Conservation (phyloP, 2,329 filamentous ascomycete genomes). For the Sporothrix euskadiensis region DNA sequence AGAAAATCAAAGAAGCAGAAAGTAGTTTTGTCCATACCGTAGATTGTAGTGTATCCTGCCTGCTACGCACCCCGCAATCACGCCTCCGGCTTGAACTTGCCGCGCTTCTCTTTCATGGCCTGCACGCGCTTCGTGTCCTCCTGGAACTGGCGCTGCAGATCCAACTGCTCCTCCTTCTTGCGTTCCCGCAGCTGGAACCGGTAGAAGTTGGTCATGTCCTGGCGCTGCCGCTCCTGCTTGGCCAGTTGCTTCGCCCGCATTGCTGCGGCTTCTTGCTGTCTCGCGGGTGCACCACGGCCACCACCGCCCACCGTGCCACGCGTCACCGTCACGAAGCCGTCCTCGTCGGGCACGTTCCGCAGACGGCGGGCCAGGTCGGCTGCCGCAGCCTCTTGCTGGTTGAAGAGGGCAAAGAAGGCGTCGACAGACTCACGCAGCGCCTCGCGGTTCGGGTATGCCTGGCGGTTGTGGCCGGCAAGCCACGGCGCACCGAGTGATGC, state of each 20-base stretch:
- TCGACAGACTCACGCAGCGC: conserved; percentile 74
- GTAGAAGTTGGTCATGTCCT: conserved; percentile 73
- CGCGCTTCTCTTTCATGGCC: conserved; percentile 67
- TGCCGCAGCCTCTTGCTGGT: conserved; percentile 65
- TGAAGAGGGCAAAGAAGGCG: conserved; percentile 83
- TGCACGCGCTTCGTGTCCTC: conserved; percentile 71
- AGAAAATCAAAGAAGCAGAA: not conserved
- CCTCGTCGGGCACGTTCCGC: conserved; percentile 82
- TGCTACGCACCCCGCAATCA: conserved; percentile 35
- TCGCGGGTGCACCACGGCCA: conserved; percentile 66
- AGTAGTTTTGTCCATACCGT: not conserved
- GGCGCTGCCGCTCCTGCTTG: conserved; percentile 60
- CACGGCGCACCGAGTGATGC: conserved; percentile 54
- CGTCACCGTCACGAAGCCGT: conserved; percentile 92
- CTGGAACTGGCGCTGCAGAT: conserved; percentile 71
- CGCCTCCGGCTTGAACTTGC: conserved; percentile 58
- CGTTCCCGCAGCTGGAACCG: conserved; percentile 79
- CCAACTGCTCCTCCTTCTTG: conserved; percentile 71
- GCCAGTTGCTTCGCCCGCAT: conserved; percentile 61
- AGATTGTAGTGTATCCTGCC: not conserved
- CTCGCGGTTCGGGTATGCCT: conserved; percentile 68
- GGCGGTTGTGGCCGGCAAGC: conserved; percentile 66
- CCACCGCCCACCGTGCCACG: conserved; percentile 74
- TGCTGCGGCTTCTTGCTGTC: conserved; percentile 68
- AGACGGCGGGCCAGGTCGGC: conserved; percentile 62